These are phyloP conservation scores for Monosporascus sp. DNA, from an alignment of 2,329 filamentous ascomycete species.

Conservation along the genomic window DNA sequence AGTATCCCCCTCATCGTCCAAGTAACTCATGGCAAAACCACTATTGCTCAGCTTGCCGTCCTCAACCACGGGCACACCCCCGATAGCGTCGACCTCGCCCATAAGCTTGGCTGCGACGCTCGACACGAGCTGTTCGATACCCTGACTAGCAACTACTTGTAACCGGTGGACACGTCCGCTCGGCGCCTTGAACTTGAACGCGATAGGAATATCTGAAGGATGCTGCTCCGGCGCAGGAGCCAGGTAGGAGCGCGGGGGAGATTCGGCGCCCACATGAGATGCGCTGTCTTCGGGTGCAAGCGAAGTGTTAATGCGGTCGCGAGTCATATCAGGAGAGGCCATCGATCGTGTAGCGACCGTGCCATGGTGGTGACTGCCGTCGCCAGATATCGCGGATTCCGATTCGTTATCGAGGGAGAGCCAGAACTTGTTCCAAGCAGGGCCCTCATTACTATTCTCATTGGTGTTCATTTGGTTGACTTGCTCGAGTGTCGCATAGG, in stretches of 20 bases:
- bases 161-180: conserved; percentile 90
- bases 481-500: conserved; percentile 95
- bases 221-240: conserved; percentile 47
- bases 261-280: conserved; percentile 81
- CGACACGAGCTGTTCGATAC: conserved; percentile 71
- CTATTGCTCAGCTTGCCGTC: conserved; percentile 70
- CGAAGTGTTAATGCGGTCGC: conserved; percentile 68
- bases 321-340: conserved; percentile 71
- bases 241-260: conserved; percentile 61
- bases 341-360: conserved; percentile 66
- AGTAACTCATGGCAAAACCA: conserved; percentile 89
- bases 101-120: conserved; percentile 82
- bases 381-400: conserved; percentile 92
- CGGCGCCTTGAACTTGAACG: conserved; percentile 99
- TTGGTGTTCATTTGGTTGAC: conserved; percentile 89
- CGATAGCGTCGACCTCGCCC: conserved; percentile 73
- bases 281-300: conserved; percentile 91
- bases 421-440: conserved; percentile 99
- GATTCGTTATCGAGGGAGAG: conserved; percentile 90
- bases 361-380: conserved; percentile 66
- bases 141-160: conserved; percentile 75
- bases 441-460: conserved; percentile 73
- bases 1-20: conserved; percentile 94
- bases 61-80: conserved; percentile 71
- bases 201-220: conserved; percentile 72